These are phyloP conservation scores for Sugiyamaella xylanicola DNA, from an alignment of 1,139 yeast genomes.

Conservation along the genomic window DNA sequence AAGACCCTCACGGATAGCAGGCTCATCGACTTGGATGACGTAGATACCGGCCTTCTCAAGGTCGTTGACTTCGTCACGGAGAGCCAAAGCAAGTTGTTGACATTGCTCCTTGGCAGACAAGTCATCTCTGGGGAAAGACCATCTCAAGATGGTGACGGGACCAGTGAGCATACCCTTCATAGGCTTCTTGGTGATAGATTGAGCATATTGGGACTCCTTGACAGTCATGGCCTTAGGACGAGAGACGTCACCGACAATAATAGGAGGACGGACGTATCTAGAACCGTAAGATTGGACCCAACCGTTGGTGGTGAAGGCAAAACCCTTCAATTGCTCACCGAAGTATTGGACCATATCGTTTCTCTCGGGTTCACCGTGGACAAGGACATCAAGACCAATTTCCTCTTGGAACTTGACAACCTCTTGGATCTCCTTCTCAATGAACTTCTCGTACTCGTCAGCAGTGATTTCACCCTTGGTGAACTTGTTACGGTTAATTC, in stretches of 20 bases:
- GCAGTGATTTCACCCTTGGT: conserved; percentile 93
- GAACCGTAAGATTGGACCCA: conserved; percentile 99
- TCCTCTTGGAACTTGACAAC: conserved; percentile 99
- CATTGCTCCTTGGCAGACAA: conserved; percentile 94
- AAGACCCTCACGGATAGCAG: conserved; percentile 99
- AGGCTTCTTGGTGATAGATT: conserved; percentile 91
- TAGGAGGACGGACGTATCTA: conserved; percentile 99
- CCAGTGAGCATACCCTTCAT: conserved; percentile 99
- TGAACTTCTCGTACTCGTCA: conserved; percentile 93
- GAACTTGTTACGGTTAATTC: conserved; percentile 97
- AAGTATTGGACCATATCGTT: conserved; percentile 99
- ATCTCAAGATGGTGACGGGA: conserved; percentile 98
- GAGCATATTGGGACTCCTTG: conserved; percentile 98
- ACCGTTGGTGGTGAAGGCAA: conserved; percentile 97
- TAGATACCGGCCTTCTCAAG: conserved; percentile 98
- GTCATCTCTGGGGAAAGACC: conserved; percentile 99
- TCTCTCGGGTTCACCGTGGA: conserved; percentile 99
- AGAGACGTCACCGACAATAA: conserved; percentile 97
- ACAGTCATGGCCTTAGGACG: conserved; percentile 99
- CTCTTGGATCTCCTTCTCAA: conserved; percentile 91
- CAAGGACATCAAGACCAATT: conserved; percentile 94
- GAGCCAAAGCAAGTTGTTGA: conserved; percentile 94
- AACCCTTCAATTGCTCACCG: conserved; percentile 98
- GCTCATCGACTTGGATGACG: conserved; percentile 99
- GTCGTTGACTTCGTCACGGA: conserved; percentile 97